Evolutionary conservation across 306 rosid species (phyloP), one percentile per base, ranked within the genome.

Genomic region (Glycyrrhiza uralensis): DNA sequence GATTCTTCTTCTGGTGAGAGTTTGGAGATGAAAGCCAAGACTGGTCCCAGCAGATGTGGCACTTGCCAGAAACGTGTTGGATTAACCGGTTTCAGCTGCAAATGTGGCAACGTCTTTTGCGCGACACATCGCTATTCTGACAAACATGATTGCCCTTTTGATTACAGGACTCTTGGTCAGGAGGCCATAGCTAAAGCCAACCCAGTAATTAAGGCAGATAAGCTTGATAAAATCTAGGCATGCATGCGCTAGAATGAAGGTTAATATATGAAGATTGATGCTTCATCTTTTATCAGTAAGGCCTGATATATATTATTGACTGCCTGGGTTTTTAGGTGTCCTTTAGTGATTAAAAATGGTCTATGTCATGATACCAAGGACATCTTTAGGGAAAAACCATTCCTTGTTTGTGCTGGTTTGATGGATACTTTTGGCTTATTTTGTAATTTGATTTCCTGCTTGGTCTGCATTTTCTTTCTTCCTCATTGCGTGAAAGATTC

Each of bases 181-280:
- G 83, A 83, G 23, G 93, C 87, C 62, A 88, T 88, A 76, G 93
- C 94, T 4, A 88, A 88, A 78, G 91, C 93, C 83, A 90, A 90
- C 67, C 96, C 94, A 30, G 72, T 88, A 5, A 81, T 88, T 59
- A 90, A 85, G 88, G 94, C 92, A 38, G 92, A 86, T 44, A 90
- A 90, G 79, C 86, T 90, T 36, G 96, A 90, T 59, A 90, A 90
- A 71, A 86, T 90, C 68, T 90, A 86, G 87, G 66, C 49, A n/a
- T 70, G 75, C 63, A 4, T 18, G 73, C 59, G 3, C 14, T 13
- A 68, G 63, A 69, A 61, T 26, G 76, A 62, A 69, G 77, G 44
- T 59, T 30, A 66, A 67, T 79, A 69, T 69, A 58, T 56, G 69
- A 58, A 83, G 66, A 41, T 76, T 60, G 72, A 76, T 58, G 69